Percentiles rank a stretch among this genome's conserved stretches.
phyloP scores from a whole-genome alignment of 768 basidiomycete genomes.

The Harrya chromipes region DNA sequence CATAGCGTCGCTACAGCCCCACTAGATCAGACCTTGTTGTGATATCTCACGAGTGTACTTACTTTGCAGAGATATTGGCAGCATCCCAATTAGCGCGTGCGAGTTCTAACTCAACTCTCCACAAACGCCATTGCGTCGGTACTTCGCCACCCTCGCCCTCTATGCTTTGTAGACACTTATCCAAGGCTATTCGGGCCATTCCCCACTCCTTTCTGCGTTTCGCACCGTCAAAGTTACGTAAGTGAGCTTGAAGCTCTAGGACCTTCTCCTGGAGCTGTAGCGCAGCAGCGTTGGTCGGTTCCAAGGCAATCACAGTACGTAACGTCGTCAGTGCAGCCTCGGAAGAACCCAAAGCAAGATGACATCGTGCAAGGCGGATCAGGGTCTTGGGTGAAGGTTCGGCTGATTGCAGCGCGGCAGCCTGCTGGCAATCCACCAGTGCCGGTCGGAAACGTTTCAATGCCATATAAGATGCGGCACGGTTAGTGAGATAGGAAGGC shows the following conservation, averaged over 20 bases:
- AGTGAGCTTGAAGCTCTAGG: constrained; percentile 57
- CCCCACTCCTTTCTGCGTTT: constrained; percentile 66
- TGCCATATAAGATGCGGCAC: constrained; percentile 83
- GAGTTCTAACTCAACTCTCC: constrained; percentile 77
- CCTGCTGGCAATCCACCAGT: constrained; percentile 75
- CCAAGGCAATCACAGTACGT: constrained; percentile 55
- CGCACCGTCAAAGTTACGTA: constrained; percentile 60
- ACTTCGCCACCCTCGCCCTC: constrained; percentile 74
- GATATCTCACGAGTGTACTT: constrained; percentile 26
- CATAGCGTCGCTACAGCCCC: constrained; percentile 60
- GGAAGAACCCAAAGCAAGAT: constrained; percentile 72
- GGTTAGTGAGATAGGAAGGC: constrained; percentile 78
- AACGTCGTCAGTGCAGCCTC: constrained; percentile 66
- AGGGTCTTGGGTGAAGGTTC: constrained; percentile 73
- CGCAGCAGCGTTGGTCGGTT: constrained; percentile 59
- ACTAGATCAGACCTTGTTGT: constrained; percentile 2
- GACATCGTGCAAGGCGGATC: constrained; percentile 79
- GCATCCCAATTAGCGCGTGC: constrained; percentile 68
- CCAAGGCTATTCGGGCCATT: constrained; percentile 74
- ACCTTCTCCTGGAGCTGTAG: constrained; percentile 61
- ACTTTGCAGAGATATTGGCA: constrained; percentile 77
- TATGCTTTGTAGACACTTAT: constrained; percentile 69
- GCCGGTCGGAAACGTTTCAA: constrained; percentile 74
- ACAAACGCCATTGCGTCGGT: constrained; percentile 77
- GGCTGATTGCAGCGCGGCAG: constrained; percentile 59